Evolutionary conservation across 805 yeast species (phyloP), one percentile per base, ranked within the genome.

Genomic region (Candida maesae): DNA sequence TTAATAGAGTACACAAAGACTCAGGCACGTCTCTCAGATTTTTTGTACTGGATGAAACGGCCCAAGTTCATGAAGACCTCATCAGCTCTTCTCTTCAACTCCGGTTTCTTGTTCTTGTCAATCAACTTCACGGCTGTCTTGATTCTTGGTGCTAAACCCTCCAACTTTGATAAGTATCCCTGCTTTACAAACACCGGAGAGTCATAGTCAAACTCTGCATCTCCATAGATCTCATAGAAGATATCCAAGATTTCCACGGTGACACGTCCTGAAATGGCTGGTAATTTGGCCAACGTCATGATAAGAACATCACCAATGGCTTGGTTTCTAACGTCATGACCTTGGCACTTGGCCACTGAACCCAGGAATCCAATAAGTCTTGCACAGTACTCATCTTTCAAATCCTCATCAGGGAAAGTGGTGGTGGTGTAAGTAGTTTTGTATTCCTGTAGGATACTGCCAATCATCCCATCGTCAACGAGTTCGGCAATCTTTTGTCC

Each of bases 201-300:
- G 57, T 88, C 95, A 55, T 88, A 89, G 13, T 68, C 73, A 52
- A 70, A 83, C 5, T 60, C 65, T 27, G 73, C 73, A 63, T 93
- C 98, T 12, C 84, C 84, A 63, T 83, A 93, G 6, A 89, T 68
- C 45, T 88, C 96, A 61, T 78, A 87, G 6, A 89, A 54, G 2
- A 76, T 66, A 53, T 86, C 82, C 17, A 86, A 60, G 19, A 81
- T 65, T 46, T 83, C 91, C 30, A 79, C 60, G 5, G 78, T 63
- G 10, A 79, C 59, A 45, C 67, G 71, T 1, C 68, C 57, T 1
- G 66, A 55, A 3, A 62, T 47, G 15, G 53, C 45, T 13, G 60
- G 60, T 13, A 59, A 45, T 17, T 35, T 29, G 7, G 44, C 36
- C 11, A 73, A 44, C 45, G 63, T 41, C 29, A 57, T 51, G 39